These are phyloP conservation scores for Nannizziopsis arthrosporioides DNA, from an alignment of 2,329 filamentous ascomycete genomes.

Conservation along the genomic window DNA sequence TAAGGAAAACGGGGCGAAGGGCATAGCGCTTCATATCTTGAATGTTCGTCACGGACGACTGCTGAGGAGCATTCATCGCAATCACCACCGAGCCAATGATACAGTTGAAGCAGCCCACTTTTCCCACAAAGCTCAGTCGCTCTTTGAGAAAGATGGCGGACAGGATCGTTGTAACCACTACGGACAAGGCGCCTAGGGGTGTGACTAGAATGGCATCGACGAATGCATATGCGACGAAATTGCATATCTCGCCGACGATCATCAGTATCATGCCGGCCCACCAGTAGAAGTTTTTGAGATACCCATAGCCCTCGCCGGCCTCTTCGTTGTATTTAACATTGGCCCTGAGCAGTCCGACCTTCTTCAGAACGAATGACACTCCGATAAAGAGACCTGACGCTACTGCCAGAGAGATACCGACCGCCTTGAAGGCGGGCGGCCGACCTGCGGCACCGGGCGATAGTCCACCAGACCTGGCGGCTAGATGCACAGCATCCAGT, in stretches of 20 bases:
- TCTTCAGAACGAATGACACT: constrained; percentile 89
- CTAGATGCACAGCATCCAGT: constrained; percentile 34
- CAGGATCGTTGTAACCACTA: constrained; percentile 82
- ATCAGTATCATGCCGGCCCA: constrained; percentile 93
- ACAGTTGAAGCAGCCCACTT: constrained; percentile 90
- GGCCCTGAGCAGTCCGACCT: constrained; percentile 76
- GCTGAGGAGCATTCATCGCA: constrained; percentile 78
- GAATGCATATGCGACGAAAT: constrained; percentile 94
- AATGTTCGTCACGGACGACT: constrained; percentile 75
- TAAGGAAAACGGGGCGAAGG: constrained; percentile 73
- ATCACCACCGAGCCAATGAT: constrained; percentile 90
- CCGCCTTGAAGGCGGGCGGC: constrained; percentile 61
- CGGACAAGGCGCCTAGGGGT: constrained; percentile 76
- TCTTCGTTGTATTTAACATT: constrained; percentile 95
- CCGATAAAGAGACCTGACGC: constrained; percentile 88
- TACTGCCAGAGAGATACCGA: constrained; percentile 77
- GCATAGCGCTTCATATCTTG: constrained; percentile 87
- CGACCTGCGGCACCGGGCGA: constrained; percentile 24
- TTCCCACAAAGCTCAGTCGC: constrained; percentile 85
- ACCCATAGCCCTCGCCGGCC: constrained; percentile 91
- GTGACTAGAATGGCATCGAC: constrained; percentile 94
- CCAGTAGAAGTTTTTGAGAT: constrained; percentile 90
- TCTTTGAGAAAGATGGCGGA: constrained; percentile 95
- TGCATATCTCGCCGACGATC: constrained; percentile 93
- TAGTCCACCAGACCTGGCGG: constrained; percentile 33